Percentiles rank a stretch among this genome's conserved stretches.
phyloP scores from a whole-genome alignment of 2,329 filamentous ascomycete genomes.

The Colletotrichum lentis region DNA sequence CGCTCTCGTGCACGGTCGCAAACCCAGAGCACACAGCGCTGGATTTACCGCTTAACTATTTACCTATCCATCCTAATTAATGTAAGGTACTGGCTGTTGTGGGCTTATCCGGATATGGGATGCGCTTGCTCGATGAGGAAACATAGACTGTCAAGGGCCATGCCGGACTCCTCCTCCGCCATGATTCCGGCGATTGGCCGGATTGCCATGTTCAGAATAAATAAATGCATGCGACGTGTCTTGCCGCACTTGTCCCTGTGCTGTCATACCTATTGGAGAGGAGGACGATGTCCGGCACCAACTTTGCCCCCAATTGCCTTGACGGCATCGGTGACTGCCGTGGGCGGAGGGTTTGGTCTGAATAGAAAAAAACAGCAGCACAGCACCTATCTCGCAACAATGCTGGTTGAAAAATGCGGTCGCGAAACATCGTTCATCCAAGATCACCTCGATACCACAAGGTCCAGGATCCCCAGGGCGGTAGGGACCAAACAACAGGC shows the following conservation, averaged over 20 bases:
- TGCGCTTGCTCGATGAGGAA: neutral
- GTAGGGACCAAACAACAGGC: neutral
- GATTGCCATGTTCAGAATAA: neutral
- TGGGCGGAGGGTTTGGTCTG: neutral
- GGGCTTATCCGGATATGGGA: neutral
- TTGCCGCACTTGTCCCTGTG: neutral
- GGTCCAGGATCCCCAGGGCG: neutral
- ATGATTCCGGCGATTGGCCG: constrained; percentile 17
- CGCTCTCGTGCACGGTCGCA: constrained; percentile 29
- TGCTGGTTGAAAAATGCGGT: neutral
- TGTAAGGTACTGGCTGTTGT: neutral
- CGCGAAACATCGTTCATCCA: neutral
- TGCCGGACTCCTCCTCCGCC: constrained; percentile 12
- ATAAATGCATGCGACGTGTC: neutral
- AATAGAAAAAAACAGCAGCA: neutral
- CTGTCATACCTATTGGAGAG: neutral
- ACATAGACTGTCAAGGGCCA: neutral
- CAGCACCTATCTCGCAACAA: neutral
- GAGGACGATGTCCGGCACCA: neutral
- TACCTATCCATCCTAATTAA: too few relatives aligned
- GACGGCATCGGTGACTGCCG: neutral
- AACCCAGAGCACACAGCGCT: constrained; percentile 7
- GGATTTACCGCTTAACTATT: neutral
- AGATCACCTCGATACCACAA: neutral
- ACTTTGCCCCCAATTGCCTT: neutral